These are phyloP conservation scores for Plectranthus barbatus DNA, from an alignment of 257 asterid species.

Conservation along the genomic window DNA sequence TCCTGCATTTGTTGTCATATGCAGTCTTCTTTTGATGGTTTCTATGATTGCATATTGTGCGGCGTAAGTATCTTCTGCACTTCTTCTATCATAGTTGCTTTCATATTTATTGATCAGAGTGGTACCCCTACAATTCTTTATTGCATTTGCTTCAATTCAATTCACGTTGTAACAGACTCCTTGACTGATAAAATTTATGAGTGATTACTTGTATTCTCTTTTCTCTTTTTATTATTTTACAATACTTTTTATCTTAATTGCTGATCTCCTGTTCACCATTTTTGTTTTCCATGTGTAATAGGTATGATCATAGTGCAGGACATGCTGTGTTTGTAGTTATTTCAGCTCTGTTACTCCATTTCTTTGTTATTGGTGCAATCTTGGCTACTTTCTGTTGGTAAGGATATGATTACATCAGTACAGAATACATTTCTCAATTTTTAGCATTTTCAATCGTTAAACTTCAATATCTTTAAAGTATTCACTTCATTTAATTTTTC, in stretches of 20 bases:
- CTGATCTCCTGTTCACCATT: conserved; percentile 13
- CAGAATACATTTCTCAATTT: background rate
- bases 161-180: too few relatives aligned
- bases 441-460: background rate
- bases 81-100: conserved; percentile 6
- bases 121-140: background rate
- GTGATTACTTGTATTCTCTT: background rate
- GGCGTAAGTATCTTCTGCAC: conserved; percentile 56
- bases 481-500: background rate
- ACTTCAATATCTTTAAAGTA: background rate
- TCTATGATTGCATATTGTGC: conserved; percentile 82
- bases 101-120: conserved; percentile 8
- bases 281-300: conserved; percentile 32
- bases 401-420: conserved; percentile 18
- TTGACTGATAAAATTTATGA: background rate
- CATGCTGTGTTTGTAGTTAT: conserved; percentile 82
- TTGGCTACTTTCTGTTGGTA: conserved; percentile 94
- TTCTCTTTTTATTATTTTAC: too few relatives aligned
- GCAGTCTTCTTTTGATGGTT: conserved; percentile 74
- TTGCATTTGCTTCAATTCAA: too few relatives aligned
- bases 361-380: conserved; percentile 69
- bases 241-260: background rate
- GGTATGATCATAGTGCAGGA: conserved; percentile 92
- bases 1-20: conserved; percentile 96
- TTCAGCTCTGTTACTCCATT: conserved; percentile 77